Evolutionary conservation across 768 basidiomycete genomes (phyloP).

Genomic region (Crucibulum laeve): DNA sequence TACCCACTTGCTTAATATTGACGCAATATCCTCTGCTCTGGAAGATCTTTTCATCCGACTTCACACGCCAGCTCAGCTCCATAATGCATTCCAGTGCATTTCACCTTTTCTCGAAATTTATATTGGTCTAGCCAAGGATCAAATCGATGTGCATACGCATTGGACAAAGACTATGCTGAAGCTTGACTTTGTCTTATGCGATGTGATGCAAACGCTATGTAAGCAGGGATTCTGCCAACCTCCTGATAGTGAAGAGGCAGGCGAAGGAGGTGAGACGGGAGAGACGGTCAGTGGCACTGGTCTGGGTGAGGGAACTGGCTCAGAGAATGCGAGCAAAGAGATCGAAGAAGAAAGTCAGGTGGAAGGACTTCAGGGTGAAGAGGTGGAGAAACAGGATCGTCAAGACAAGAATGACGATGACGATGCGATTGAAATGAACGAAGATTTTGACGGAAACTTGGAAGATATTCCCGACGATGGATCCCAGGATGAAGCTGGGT

Average conservation of each 20-base stretch:
- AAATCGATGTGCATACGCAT: constrained; percentile 50
- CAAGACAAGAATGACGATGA: constrained; percentile 51
- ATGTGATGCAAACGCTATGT: constrained; percentile 67
- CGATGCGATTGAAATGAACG: constrained; percentile 86
- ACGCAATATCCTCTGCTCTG: constrained; percentile 36
- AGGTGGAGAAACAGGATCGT: constrained; percentile 39
- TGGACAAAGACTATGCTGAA: constrained; percentile 85
- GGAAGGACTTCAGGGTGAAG: constrained; percentile 81
- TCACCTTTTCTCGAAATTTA: constrained; percentile 77
- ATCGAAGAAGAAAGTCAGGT: constrained; percentile 97
- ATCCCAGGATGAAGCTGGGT: constrained; percentile 44
- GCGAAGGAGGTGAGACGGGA: constrained; percentile 39
- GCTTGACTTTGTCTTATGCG: constrained; percentile 72
- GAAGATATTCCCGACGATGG: constrained; percentile 77
- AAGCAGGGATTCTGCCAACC: constrained; percentile 93
- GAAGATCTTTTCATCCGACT: constrained; percentile 33
- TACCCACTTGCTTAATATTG: constrained; percentile 45
- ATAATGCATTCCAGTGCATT: constrained; percentile 36
- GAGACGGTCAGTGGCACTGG: constrained; percentile 74
- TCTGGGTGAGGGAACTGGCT: constrained; percentile 82
- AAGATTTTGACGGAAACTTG: constrained; percentile 84
- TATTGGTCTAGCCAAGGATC: constrained; percentile 46
- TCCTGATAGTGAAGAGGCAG: constrained; percentile 63
- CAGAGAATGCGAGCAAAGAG: constrained; percentile 87
- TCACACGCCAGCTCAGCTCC: constrained; percentile 26